phyloP scores from a whole-genome alignment of 306 rosid species.

The Vigna reflexopilosa region DNA sequence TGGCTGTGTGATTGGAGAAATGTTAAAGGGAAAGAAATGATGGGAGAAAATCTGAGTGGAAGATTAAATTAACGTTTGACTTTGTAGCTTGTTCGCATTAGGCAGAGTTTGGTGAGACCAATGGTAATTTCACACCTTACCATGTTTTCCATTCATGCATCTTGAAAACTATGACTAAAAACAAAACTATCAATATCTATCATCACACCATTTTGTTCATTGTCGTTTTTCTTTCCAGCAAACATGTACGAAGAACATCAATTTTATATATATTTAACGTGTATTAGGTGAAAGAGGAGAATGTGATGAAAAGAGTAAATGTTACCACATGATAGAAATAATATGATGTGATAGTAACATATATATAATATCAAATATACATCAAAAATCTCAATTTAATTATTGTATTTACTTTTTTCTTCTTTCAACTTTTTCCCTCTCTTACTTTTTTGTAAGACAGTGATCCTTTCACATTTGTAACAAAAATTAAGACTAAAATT shows the following conservation, averaged over 20 bases:
- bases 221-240: not conserved
- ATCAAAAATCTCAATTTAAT: too few relatives aligned
- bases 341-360: too few relatives aligned
- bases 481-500: too few relatives aligned
- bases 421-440: too few relatives aligned
- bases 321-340: too few relatives aligned
- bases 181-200: constrained; percentile 35
- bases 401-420: too few relatives aligned
- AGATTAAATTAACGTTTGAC: constrained; percentile 63
- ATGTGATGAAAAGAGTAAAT: not conserved
- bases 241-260: not conserved
- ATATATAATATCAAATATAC: too few relatives aligned
- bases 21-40: constrained; percentile 24
- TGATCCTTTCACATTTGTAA: too few relatives aligned
- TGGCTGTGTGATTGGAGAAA: not conserved
- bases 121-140: constrained; percentile 34
- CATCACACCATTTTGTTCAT: constrained; percentile 30
- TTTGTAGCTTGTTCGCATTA: constrained; percentile 20
- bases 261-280: not conserved
- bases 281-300: not conserved
- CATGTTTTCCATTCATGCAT: constrained; percentile 24
- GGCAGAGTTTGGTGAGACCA: constrained; percentile 50
- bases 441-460: too few relatives aligned
- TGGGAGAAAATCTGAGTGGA: constrained; percentile 45
- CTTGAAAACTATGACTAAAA: not conserved